Evolutionary conservation across 176 grass and related monocot species (phyloP).

Genomic region (Elaeis guineensis): DNA sequence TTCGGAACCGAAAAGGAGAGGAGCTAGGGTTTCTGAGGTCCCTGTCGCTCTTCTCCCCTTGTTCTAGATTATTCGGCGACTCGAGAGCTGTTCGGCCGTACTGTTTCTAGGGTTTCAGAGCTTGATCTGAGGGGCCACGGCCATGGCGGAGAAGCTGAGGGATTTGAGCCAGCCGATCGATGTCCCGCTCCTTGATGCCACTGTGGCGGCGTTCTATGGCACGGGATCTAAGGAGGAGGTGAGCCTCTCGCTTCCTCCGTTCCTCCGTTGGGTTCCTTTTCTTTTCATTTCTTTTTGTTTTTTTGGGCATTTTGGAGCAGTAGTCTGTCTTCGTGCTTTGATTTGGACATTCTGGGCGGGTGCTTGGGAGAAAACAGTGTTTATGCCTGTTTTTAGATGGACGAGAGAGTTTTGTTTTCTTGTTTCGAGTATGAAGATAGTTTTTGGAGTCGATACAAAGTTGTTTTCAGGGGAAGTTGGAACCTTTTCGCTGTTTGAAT

Average conservation of each 20-base stretch:
- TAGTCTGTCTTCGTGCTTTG: neutral
- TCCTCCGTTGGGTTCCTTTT: neutral
- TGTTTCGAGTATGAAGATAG: too few relatives aligned
- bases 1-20: too few relatives aligned
- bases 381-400: too few relatives aligned
- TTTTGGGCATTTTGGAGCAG: neutral
- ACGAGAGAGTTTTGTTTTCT: too few relatives aligned
- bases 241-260: slow-evolving; percentile 5
- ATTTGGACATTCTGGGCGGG: too few relatives aligned
- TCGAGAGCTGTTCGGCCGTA: neutral
- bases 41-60: too few relatives aligned
- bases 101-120: slow-evolving; percentile 24
- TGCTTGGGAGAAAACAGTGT: too few relatives aligned
- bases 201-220: slow-evolving; percentile 94
- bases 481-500: too few relatives aligned
- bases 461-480: too few relatives aligned
- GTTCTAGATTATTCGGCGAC: too few relatives aligned
- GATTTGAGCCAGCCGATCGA: slow-evolving; percentile 98
- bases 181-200: slow-evolving; percentile 81
- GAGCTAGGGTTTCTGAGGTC: too few relatives aligned
- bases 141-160: slow-evolving; percentile 91
- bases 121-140: neutral
- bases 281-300: neutral
- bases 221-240: slow-evolving; percentile 99
- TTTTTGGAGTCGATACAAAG: too few relatives aligned